Percentiles rank a stretch among this genome's conserved stretches.
Evolutionary conservation across 2,329 filamentous ascomycete genomes (phyloP).

Genomic region (Gremmenia infestans): DNA sequence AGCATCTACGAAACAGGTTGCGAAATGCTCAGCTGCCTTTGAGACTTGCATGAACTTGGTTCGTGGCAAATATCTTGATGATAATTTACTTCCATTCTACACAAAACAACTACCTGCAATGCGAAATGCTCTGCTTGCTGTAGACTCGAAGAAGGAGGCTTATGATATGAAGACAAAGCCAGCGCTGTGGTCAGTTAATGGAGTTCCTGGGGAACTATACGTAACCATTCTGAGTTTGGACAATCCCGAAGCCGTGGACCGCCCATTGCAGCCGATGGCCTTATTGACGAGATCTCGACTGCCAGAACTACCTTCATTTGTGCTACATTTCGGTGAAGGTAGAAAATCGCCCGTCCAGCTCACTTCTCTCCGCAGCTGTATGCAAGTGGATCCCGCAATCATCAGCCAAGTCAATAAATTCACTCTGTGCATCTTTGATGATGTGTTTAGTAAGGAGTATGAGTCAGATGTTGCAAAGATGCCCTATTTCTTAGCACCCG

Average conservation of each 20-base stretch:
- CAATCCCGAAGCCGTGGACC: constrained; percentile 50
- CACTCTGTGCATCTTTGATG: constrained; percentile 70
- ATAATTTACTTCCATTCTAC: constrained; percentile 68
- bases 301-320: constrained; percentile 61
- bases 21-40: constrained; percentile 87
- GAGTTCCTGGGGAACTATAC: constrained; percentile 50
- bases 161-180: constrained; percentile 82
- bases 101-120: constrained; percentile 68
- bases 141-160: constrained; percentile 70
- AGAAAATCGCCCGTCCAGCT: constrained; percentile 54
- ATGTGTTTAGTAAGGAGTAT: constrained; percentile 87
- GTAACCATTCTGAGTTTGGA: constrained; percentile 56
- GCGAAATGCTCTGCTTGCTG: constrained; percentile 80
- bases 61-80: constrained; percentile 62
- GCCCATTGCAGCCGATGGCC: constrained; percentile 58
- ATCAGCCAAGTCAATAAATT: constrained; percentile 61
- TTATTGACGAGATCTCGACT: constrained; percentile 65
- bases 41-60: constrained; percentile 70
- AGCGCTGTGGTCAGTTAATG: constrained; percentile 57
- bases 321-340: constrained; percentile 65
- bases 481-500: constrained; percentile 79
- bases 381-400: constrained; percentile 40
- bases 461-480: constrained; percentile 57
- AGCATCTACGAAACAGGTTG: constrained; percentile 65
- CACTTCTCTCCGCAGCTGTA: constrained; percentile 36